Conservation (phyloP, 177 flowering plant genomes). For the Vitis hybrid region DNA sequence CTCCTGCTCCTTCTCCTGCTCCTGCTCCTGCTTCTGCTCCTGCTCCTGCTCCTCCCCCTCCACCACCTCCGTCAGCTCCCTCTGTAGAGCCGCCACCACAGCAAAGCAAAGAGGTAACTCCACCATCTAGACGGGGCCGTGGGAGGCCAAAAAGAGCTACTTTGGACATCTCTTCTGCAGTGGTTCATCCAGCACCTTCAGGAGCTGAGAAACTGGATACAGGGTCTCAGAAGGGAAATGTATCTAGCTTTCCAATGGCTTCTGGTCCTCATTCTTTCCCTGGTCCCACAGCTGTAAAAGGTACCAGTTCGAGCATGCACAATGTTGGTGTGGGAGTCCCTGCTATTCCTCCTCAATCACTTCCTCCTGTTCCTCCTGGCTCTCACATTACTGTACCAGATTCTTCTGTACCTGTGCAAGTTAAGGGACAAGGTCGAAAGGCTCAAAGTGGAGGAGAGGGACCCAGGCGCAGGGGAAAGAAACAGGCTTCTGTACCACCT, state of each 20-base stretch:
- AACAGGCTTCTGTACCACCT: conserved; percentile 27
- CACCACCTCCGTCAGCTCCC: conserved; percentile 8
- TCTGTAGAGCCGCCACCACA: conserved; percentile 14
- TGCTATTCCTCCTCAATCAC: background rate
- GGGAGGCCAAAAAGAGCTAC: conserved; percentile 83
- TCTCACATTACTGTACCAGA: background rate
- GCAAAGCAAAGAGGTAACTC: conserved; percentile 40
- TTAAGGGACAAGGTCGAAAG: conserved; percentile 17
- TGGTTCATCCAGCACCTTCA: conserved; percentile 29
- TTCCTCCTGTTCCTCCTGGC: conserved; percentile 4
- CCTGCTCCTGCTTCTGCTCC: background rate
- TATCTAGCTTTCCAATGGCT: background rate
- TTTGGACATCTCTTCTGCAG: conserved; percentile 24
- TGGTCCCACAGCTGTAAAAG: background rate
- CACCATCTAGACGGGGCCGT: conserved; percentile 80
- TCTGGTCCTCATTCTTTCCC: background rate
- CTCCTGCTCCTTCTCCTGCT: background rate
- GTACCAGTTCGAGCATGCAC: background rate
- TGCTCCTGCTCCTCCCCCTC: conserved; percentile 6
- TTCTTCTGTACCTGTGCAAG: conserved; percentile 12
- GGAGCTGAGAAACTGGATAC: conserved; percentile 31
- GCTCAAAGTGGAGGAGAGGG: conserved; percentile 29
- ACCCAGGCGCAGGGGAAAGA: conserved; percentile 44
- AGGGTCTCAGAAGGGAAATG: conserved; percentile 23
- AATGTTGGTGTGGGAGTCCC: conserved; percentile 1